Evolutionary conservation across 495 filamentous ascomycete species (phyloP).

Genomic region (Parachaetomium inaequale): DNA sequence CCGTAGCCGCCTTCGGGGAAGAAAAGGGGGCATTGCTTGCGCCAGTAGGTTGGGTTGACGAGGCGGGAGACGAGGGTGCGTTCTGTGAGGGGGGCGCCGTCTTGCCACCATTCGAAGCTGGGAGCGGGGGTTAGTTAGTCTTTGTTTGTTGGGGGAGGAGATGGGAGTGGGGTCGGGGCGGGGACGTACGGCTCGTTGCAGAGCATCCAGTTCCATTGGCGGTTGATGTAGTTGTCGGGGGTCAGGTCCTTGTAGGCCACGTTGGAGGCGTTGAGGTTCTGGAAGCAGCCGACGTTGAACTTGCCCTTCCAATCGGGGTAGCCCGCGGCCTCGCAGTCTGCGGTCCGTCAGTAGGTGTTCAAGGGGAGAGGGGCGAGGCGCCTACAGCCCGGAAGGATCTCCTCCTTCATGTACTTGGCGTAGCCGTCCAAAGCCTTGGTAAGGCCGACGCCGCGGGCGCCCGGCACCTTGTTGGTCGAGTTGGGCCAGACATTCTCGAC

Average conservation of each 20-base stretch:
- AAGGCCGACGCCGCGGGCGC: constrained; percentile 29
- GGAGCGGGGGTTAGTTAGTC: too few relatives aligned
- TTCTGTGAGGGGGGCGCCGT: constrained; percentile 48
- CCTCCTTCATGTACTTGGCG: constrained; percentile 49
- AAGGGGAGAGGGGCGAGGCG: neutral
- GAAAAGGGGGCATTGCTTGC: constrained; percentile 54
- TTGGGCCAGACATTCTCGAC: constrained; percentile 34
- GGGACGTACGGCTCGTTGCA: constrained; percentile 58
- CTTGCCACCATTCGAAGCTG: constrained; percentile 36
- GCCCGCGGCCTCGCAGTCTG: constrained; percentile 25
- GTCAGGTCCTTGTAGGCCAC: constrained; percentile 54
- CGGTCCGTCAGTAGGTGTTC: neutral
- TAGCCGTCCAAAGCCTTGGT: constrained; percentile 32
- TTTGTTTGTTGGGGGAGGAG: neutral
- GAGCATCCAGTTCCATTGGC: constrained; percentile 64
- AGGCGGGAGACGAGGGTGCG: constrained; percentile 55
- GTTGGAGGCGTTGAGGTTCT: constrained; percentile 56
- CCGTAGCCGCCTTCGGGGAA: constrained; percentile 60
- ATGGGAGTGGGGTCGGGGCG: neutral
- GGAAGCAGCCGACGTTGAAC: constrained; percentile 51
- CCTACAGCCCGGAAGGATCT: constrained; percentile 43
- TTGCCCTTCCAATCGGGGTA: constrained; percentile 49
- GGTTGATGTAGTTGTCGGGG: constrained; percentile 48
- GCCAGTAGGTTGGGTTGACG: constrained; percentile 55
- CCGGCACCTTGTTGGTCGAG: constrained; percentile 28